Percentiles rank a stretch among this genome's conserved stretches.
Evolutionary conservation across 177 flowering plant genomes (phyloP).

Genomic region (Vitis hybrid): DNA sequence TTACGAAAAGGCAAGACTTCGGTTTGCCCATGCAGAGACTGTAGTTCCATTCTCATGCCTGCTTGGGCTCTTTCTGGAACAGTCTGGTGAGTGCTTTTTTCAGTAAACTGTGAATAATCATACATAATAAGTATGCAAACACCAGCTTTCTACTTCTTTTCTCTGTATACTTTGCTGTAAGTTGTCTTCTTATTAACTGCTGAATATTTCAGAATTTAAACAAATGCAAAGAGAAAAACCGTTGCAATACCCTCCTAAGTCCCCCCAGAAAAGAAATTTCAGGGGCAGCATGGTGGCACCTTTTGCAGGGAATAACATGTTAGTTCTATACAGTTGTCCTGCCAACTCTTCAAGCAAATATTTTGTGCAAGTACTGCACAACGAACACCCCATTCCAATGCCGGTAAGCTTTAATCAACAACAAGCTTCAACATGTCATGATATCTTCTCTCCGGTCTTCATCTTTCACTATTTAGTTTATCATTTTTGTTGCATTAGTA

Average conservation of each 20-base stretch:
- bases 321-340: conserved; percentile 78
- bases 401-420: conserved; percentile 47
- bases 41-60: conserved; percentile 92
- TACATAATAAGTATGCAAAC: too few species aligned
- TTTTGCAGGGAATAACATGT: conserved; percentile 87
- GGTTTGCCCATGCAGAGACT: conserved; percentile 98
- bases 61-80: conserved; percentile 88
- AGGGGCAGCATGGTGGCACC: conserved; percentile 81
- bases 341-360: conserved; percentile 54
- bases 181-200: conserved; percentile 1
- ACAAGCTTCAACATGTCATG: too few species aligned
- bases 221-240: conserved; percentile 63
- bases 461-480: neutral
- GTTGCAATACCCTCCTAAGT: conserved; percentile 71
- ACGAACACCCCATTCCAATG: conserved; percentile 77
- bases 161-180: neutral
- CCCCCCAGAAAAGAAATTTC: conserved; percentile 82
- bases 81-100: conserved; percentile 51
- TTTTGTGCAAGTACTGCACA: conserved; percentile 84
- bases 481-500: too few species aligned
- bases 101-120: too few species aligned
- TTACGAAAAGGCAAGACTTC: conserved; percentile 87
- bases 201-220: conserved; percentile 52
- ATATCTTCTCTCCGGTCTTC: too few species aligned
- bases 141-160: too few species aligned